Percentiles rank a stretch among this genome's conserved stretches.
Evolutionary conservation across 768 basidiomycete species (phyloP).

Genomic region (Hydnomerulius pinastri): DNA sequence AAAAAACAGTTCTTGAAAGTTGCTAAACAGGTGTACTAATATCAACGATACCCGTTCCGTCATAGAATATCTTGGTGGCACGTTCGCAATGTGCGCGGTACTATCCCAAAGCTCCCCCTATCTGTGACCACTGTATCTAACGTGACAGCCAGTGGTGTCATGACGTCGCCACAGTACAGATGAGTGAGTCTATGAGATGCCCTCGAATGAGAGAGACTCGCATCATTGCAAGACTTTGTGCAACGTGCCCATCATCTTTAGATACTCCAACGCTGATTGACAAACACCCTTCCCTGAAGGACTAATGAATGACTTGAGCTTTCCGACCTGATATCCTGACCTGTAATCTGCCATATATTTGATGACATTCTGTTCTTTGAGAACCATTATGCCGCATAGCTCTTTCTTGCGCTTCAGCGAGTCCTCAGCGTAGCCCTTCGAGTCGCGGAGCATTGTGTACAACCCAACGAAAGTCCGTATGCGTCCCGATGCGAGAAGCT

Average conservation of each 20-base stretch:
- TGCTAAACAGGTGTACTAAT: too few relatives aligned
- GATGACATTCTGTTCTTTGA: conserved; percentile 32
- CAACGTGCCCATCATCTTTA: conserved; percentile 43
- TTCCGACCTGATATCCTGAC: conserved; percentile 30
- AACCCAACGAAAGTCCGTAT: conserved; percentile 70
- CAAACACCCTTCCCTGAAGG: conserved; percentile 42
- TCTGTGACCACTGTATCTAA: too few relatives aligned
- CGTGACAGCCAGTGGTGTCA: too few relatives aligned
- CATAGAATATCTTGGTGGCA: too few relatives aligned
- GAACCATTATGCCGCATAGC: conserved; percentile 31
- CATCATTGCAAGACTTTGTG: conserved; percentile 21
- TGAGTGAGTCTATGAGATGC: too few relatives aligned
- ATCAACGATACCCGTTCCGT: too few relatives aligned
- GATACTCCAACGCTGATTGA: conserved; percentile 38
- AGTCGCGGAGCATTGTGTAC: conserved; percentile 24
- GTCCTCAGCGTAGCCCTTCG: conserved; percentile 16
- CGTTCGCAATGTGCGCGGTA: too few relatives aligned
- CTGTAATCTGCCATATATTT: conserved; percentile 41
- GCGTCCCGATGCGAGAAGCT: conserved; percentile 60
- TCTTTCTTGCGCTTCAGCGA: conserved; percentile 29
- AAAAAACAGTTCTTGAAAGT: too few relatives aligned
- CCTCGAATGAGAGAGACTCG: too few relatives aligned
- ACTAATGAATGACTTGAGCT: conserved; percentile 39
- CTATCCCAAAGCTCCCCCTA: too few relatives aligned
- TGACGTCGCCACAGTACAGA: too few relatives aligned